Base-by-base conservation (phyloP, 768 basidiomycete genomes). In the Mycena rosella region DNA sequence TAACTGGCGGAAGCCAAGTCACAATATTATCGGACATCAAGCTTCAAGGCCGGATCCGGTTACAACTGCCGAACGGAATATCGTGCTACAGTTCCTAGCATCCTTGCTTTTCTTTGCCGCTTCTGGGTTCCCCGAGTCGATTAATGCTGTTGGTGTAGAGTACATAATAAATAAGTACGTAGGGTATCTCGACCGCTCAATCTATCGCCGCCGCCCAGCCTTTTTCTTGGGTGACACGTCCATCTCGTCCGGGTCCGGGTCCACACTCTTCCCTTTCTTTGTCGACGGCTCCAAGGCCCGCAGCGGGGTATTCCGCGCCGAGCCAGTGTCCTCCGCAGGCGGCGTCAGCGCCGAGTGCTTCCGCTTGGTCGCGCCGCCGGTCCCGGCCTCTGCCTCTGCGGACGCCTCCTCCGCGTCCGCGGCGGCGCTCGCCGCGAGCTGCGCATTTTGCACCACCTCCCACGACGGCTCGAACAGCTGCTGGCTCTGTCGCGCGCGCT, bases 401-500 rank as follows among this genome's bases (percentile, higher is more conserved):
- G 6, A 34, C 47, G 11, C 26, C 26, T 48, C 47, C 47, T 38
- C n/a, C 13, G 27, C 45, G 20, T 3, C n/a, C 20, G 48, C 34
- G 44, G 22, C 24, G 18, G 22, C 17, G 14, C 40, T 3, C n/a
- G 48, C 7, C 36, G 34, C 18, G 17, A 61, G 27, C 40, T 42
- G 11, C 18, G 24, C 26, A 34, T n/a, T 13, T 8, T 45, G 40
- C 30, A 88, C 80, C 85, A 89, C 86, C 73, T 90, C 88, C 75
- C 78, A 81, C 32, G 87, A 84, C 17, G 88, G 88, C 64, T 86
- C 83, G 0, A 81, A 81, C 18, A 88, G 78, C 29, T 67, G 56
- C 18, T 73, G 70, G 3, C 78, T 75, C 55, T 86, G 84, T 7
- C 81, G 83, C 26, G 86, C 86, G 44, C 83, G 77, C 2, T 81